Conservation (phyloP, 176 grass and related monocot genomes). For the Lolium multiflorum region DNA sequence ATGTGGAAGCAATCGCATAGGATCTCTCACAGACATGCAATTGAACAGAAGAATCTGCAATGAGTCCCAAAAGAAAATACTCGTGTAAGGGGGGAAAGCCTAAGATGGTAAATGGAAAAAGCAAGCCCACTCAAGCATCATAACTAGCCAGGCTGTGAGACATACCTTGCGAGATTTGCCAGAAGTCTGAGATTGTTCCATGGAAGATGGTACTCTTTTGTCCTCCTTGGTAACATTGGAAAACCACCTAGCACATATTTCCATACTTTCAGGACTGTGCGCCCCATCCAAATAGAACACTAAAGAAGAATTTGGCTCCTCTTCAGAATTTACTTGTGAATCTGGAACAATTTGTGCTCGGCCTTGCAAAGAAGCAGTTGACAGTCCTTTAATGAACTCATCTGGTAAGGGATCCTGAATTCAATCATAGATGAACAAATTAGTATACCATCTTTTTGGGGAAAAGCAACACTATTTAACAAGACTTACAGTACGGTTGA, state of each 20-base stretch:
- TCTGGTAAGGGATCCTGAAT: slow-evolving; percentile 73
- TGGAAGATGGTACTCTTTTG: slow-evolving; percentile 37
- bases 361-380: slow-evolving; percentile 78
- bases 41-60: slow-evolving; percentile 94
- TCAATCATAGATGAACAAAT: slow-evolving; percentile 36
- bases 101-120: slow-evolving; percentile 42
- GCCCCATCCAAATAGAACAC: slow-evolving; percentile 96
- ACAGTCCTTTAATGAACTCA: slow-evolving; percentile 75
- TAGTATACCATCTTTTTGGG: neutral
- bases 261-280: slow-evolving; percentile 97
- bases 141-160: slow-evolving; percentile 15
- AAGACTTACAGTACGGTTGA: slow-evolving; percentile 57
- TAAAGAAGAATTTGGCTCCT: slow-evolving; percentile 45
- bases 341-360: slow-evolving; percentile 83
- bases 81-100: slow-evolving; percentile 6
- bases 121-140: slow-evolving; percentile 25
- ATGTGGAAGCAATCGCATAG: slow-evolving; percentile 78
- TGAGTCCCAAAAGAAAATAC: slow-evolving; percentile 25
- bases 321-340: slow-evolving; percentile 31
- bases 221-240: slow-evolving; percentile 51
- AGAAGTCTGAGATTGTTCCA: slow-evolving; percentile 33
- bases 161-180: slow-evolving; percentile 61
- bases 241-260: slow-evolving; percentile 95
- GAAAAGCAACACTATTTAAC: slow-evolving; percentile 35
- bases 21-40: slow-evolving; percentile 99